phyloP scores from a whole-genome alignment of 148 eudicot genomes.

The Nyssa sinensis region DNA sequence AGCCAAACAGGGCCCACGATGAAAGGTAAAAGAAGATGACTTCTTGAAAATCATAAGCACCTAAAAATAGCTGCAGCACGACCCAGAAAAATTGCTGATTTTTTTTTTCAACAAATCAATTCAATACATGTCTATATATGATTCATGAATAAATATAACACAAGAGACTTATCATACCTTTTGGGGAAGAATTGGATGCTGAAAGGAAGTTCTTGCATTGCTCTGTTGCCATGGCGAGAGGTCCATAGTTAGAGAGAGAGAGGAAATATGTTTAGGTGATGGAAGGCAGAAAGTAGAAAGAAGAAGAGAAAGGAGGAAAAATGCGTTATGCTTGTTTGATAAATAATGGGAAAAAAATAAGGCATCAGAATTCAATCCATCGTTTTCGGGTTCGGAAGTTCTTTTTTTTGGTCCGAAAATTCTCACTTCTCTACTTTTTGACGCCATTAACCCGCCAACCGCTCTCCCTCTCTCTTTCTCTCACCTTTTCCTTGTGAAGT shows the following conservation, averaged over 20 bases:
- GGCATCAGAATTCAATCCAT: not conserved
- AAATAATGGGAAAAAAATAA: not conserved
- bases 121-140: too few relatives aligned
- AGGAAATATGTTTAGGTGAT: not conserved
- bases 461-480: not conserved
- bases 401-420: not conserved
- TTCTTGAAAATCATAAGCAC: too few relatives aligned
- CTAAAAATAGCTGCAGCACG: not conserved
- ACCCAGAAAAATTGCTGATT: too few relatives aligned
- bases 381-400: not conserved
- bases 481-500: not conserved
- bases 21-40: too few relatives aligned
- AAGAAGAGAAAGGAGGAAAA: not conserved
- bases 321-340: not conserved
- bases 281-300: not conserved
- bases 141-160: not conserved
- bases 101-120: too few relatives aligned
- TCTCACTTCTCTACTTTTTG: not conserved
- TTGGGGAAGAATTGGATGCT: not conserved
- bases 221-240: not conserved
- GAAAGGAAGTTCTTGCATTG: not conserved
- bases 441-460: not conserved
- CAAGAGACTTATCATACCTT: not conserved
- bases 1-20: not conserved
- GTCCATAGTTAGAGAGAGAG: not conserved